phyloP scores from a whole-genome alignment of 2,329 filamentous ascomycete species.

The Orbilia quercus region DNA sequence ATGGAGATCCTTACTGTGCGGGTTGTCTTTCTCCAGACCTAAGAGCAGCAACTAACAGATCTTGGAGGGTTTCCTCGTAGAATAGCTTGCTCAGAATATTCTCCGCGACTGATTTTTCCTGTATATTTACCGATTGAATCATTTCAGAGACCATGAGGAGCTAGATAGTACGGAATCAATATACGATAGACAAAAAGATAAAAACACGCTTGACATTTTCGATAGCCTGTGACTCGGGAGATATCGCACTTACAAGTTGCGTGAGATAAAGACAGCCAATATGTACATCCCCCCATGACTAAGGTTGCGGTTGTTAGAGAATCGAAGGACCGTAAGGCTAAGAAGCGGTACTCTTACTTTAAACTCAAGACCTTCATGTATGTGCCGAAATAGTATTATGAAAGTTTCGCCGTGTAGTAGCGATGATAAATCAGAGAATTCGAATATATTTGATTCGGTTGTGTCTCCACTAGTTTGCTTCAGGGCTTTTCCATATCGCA shows the following conservation, averaged over 20 bases:
- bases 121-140: conserved; percentile 82
- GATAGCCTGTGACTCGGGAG: no score
- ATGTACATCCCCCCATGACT: conserved; percentile 77
- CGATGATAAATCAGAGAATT: conserved; percentile 71
- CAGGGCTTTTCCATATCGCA: conserved; percentile 87
- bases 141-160: conserved; percentile 92
- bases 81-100: conserved; percentile 98
- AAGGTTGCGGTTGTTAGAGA: conserved; percentile 8
- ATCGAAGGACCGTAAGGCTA: neutral
- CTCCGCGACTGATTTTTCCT: conserved; percentile 97
- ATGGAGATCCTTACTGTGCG: conserved; percentile 70
- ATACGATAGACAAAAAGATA: no score
- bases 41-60: conserved; percentile 82
- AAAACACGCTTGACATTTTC: no score
- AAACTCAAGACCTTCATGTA: conserved; percentile 80
- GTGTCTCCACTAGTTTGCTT: conserved; percentile 69
- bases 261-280: conserved; percentile 94
- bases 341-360: conserved; percentile 71
- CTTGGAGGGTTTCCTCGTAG: conserved; percentile 95
- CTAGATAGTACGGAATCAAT: no score
- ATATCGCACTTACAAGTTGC: conserved; percentile 71
- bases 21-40: conserved; percentile 92
- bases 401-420: conserved; percentile 97
- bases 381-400: conserved; percentile 82
- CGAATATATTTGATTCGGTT: conserved; percentile 65